Evolutionary conservation across 352 stramenopile genomes (phyloP), one percentile per base, ranked within the genome.

Genomic region (Phytophthora palmivora): DNA sequence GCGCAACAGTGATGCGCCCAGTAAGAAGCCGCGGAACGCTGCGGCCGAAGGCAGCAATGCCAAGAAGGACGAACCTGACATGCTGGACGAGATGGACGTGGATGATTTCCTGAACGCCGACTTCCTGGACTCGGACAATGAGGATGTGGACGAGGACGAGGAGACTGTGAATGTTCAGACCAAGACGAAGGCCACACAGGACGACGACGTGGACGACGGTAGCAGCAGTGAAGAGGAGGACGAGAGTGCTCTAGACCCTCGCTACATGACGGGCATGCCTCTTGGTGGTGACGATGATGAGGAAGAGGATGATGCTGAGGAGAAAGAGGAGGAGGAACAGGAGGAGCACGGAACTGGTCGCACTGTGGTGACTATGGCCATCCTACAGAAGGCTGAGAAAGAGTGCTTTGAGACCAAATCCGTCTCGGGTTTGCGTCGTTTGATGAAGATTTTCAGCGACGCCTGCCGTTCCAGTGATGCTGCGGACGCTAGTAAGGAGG

Each of bases 361-460:
- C 53, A 88, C 61, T 19, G 82, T 74, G 32, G 64, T 98, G 24
- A 97, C 88, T 6, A 88, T 95, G 65, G 73, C 83, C 37, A 52
- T 87, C 44, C 58, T 96, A 16, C 43, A 74, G 41, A 88, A 89
- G 55, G 77, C 97, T 6, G 90, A 98, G 72, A 87, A 96, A 48
- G 84, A 91, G 38, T 93, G 91, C 50, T 98, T 98, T 53, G 87
- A 92, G 19, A 80, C 92, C 55, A 84, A 91, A 55, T 89, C 85
- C 45, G 72, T 97, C 34, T 96, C 90, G 37, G 87, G 83, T 14
- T 67, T 99, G 46, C 93, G 90, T 70, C 89, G 87, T 18, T 78
- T 98, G 58, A 84, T 98, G 49, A 92, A 95, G 56, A 97, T 96
- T 37, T 98, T 98, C 67, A 97, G 86, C 51, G 95, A 97, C 48